Base-by-base conservation (phyloP, 306 rosid genomes). In the Rosa chinensis region DNA sequence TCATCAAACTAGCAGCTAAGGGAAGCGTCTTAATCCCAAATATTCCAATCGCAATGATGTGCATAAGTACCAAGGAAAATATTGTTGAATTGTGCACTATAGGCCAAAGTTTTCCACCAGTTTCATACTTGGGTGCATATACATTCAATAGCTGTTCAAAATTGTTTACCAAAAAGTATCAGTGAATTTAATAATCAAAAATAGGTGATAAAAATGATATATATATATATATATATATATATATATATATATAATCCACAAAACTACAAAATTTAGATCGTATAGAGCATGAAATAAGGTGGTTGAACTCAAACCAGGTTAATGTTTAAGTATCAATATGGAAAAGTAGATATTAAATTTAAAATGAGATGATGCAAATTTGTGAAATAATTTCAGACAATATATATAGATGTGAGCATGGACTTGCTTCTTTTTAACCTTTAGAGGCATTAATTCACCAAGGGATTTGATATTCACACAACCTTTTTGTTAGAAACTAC, bases 31-130 rank as follows among this genome's bases (percentile, higher is more conserved):
- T 93, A 76, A 91, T 82, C 62, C 98, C 95, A 59, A 93, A 93
- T 49, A 91, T 70, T 35, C 98, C 98, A 82, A 93, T 89, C 23
- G 89, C 92, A 79, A 93, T 91, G 45, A 91, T 68, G 80, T 93
- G 98, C 98, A 93, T 93, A 68, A 93, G 85, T 56, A 89, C 66
- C 87, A 93, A 85, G 21, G 97, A 89, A 82, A 91, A 93, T 63
- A 93, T 85, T 47, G 90, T 90, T 18, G 97, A 90, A 52, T 58
- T n/a, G 79, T 91, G 97, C 77, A 93, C 95, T 45, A 78, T 87
- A 10, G 92, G 89, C 98, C 98, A 93, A 84, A 84, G 85, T 84
- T 78, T 82, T 77, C 98, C 98, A 3, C 86, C 97, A 48, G 89
- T 82, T 67, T 93, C 93, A 55, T 80, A 91, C 84, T 87, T 89